Conservation (phyloP, 495 filamentous ascomycete genomes). For the Pyrenula massariospora region DNA sequence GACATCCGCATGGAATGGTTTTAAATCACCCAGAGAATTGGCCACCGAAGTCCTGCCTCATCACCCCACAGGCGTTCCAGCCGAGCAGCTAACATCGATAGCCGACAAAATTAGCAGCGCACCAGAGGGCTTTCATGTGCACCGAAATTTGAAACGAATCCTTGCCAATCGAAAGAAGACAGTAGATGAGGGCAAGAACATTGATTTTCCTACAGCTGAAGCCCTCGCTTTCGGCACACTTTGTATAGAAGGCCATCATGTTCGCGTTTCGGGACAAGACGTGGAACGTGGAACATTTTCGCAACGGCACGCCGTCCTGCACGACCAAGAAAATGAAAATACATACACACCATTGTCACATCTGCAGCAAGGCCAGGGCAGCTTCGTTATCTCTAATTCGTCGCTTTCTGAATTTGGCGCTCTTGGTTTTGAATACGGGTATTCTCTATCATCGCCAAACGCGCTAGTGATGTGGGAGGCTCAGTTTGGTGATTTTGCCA, state of each 20-base stretch:
- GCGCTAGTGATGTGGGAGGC: constrained; percentile 98
- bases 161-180: constrained; percentile 81
- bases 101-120: constrained; percentile 59
- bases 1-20: constrained; percentile 96
- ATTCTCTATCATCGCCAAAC: constrained; percentile 91
- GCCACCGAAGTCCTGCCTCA: constrained; percentile 91
- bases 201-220: constrained; percentile 96
- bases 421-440: constrained; percentile 97
- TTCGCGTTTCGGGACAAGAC: constrained; percentile 95
- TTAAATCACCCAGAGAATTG: constrained; percentile 97
- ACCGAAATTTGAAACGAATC: constrained; percentile 96
- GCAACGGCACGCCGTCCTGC: constrained; percentile 90
- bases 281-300: constrained; percentile 99
- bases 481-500: constrained; percentile 98
- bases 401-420: constrained; percentile 90
- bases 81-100: constrained; percentile 62
- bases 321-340: constrained; percentile 87
- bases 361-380: constrained; percentile 77
- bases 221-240: constrained; percentile 90
- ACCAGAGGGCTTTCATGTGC: constrained; percentile 77
- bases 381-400: constrained; percentile 94
- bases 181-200: constrained; percentile 82
- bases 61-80: constrained; percentile 69
- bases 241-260: constrained; percentile 85
- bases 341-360: constrained; percentile 91